Evolutionary conservation across 2,329 filamentous ascomycete species (phyloP), one percentile per base, ranked within the genome.

Genomic region (Colletotrichum australisinense): DNA sequence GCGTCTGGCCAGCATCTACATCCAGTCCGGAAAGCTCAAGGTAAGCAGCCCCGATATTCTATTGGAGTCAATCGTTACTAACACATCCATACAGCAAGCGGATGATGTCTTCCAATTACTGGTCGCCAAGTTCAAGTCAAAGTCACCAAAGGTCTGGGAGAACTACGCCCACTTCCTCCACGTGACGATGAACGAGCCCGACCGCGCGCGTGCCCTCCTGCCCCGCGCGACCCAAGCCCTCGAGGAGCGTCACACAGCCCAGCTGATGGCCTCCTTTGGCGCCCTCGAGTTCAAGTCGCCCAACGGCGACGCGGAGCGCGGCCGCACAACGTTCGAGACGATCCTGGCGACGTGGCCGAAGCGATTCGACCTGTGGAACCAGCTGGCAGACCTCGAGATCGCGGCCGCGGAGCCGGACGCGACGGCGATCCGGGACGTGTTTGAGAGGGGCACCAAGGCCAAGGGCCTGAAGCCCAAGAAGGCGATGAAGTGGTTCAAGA

Each of bases 81-180:
- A 75, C 68, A n/a, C 35, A 12, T 11, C 19, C 35, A 26, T 2
- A 81, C 82, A 97, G 93, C 93, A 95, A 89, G 96, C 96, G 68
- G 95, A 98, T 80, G 90, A 89, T 26, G 89, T 98, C 77, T 98
- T 98, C 86, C 93, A 97, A 82, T 85, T 88, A 53, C 94, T 97
- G 83, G 87, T 94, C 78, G 97, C 97, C 86, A 98, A 97, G 85
- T 95, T 95, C 73, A 94, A 97, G 79, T 93, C 93, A 75, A 91
- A 92, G 76, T 91, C 92, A 6, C 92, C 94, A 11, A 90, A 92
- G 66, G 91, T 98, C 77, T 99, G 95, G 94, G 88, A 93, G 83
- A 98, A 98, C 86, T 98, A 98, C 83, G 96, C 95, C 28, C 93
- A 93, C 78, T 98, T 98, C 88, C 88, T 99, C 69, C 93, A 98